Conservation (phyloP, 2,329 filamentous ascomycete genomes). For the Pleochaeta shiraiana region DNA sequence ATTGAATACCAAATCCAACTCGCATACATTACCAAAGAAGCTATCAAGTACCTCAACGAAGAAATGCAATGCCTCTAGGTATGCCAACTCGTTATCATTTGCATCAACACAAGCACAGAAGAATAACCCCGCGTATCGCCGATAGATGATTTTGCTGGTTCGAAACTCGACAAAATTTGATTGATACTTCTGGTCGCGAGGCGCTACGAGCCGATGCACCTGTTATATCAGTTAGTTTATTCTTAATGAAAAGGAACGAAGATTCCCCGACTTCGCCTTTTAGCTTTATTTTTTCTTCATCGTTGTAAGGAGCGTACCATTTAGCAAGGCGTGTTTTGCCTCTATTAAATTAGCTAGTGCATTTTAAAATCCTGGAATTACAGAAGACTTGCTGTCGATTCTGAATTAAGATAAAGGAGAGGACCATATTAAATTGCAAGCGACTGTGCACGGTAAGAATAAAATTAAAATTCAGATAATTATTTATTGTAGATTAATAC, state of each 20-base stretch:
- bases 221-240: conserved; percentile 18
- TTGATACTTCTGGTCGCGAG: conserved; percentile 97
- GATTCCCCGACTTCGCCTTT: conserved; percentile 61
- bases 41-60: conserved; percentile 97
- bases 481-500: too few species aligned
- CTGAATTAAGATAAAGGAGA: conserved; percentile 79
- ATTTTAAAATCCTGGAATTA: not conserved
- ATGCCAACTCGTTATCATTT: conserved; percentile 95
- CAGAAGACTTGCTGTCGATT: conserved; percentile 48
- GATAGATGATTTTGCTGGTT: conserved; percentile 92
- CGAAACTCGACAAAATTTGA: conserved; percentile 98
- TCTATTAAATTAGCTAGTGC: conserved; percentile 26
- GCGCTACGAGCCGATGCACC: conserved; percentile 94
- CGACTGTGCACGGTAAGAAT: too few species aligned
- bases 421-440: conserved; percentile 30
- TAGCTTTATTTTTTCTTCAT: conserved; percentile 97
- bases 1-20: conserved; percentile 76
- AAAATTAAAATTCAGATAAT: too few species aligned
- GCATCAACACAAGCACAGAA: conserved; percentile 99
- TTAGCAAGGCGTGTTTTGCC: conserved; percentile 97
- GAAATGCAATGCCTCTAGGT: conserved; percentile 95
- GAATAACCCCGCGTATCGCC: conserved; percentile 92
- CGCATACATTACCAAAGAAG: conserved; percentile 98
- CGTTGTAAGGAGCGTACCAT: conserved; percentile 97
- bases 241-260: not conserved